Evolutionary conservation across 495 filamentous ascomycete genomes (phyloP).

Genomic region (Lasiosphaeria hispida): DNA sequence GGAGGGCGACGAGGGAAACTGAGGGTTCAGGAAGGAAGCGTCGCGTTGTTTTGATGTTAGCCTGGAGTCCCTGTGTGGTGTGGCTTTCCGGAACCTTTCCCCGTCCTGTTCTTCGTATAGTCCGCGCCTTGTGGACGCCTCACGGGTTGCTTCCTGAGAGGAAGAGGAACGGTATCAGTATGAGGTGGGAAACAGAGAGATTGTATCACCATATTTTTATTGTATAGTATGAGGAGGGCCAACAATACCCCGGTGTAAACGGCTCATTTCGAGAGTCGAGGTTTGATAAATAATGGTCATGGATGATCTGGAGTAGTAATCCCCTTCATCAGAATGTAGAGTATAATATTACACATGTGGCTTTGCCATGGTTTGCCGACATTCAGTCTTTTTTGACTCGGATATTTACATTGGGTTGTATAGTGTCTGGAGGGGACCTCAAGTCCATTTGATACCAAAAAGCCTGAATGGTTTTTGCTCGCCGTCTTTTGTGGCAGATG

Average conservation of each 20-base stretch:
- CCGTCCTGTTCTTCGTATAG: background rate
- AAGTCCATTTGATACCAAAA: slow-evolving; percentile 67
- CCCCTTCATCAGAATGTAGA: too few relatives aligned
- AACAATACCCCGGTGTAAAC: too few relatives aligned
- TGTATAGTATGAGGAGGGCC: too few relatives aligned
- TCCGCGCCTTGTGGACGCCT: background rate
- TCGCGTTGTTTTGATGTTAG: background rate
- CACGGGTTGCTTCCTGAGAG: too few relatives aligned
- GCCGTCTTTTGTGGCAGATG: slow-evolving; percentile 26
- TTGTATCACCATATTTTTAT: too few relatives aligned
- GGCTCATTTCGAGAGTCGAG: too few relatives aligned
- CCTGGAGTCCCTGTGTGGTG: background rate
- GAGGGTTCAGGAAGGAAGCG: background rate
- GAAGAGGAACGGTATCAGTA: too few relatives aligned
- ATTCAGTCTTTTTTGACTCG: background rate
- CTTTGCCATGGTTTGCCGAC: too few relatives aligned
- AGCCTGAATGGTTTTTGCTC: slow-evolving; percentile 50
- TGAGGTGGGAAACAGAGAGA: too few relatives aligned
- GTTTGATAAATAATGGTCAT: too few relatives aligned
- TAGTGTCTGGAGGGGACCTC: slow-evolving; percentile 11
- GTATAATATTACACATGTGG: too few relatives aligned
- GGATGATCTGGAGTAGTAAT: too few relatives aligned
- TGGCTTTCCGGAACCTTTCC: background rate
- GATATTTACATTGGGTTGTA: background rate
- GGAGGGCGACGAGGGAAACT: slow-evolving; percentile 40